Conservation (phyloP, 495 filamentous ascomycete species). For the Xylaria acuta region DNA sequence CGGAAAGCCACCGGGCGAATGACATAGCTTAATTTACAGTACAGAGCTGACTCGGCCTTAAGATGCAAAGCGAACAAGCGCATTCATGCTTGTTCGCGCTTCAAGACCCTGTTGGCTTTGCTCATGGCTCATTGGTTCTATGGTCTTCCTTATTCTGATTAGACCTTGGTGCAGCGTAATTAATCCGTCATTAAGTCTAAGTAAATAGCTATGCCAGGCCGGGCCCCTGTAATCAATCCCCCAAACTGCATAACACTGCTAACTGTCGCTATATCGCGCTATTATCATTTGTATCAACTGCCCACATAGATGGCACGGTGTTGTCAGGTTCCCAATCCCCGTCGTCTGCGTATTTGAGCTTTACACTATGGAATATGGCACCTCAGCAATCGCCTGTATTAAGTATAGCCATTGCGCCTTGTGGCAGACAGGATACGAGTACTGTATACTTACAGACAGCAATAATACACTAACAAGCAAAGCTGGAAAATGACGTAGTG, state of each 20-base stretch:
- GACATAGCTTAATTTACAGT: neutral
- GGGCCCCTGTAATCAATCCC: neutral
- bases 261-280: neutral
- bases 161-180: neutral
- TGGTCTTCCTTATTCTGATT: neutral
- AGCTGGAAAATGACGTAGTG: too few species aligned
- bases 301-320: neutral
- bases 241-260: neutral
- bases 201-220: too few species aligned
- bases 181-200: neutral
- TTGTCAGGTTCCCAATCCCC: too few species aligned
- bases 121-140: constrained; percentile 2
- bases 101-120: neutral
- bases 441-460: too few species aligned
- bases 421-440: too few species aligned
- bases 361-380: neutral
- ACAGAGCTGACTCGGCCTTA: neutral
- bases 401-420: too few species aligned
- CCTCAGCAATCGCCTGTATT: neutral
- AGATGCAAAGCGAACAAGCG: neutral
- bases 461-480: too few species aligned
- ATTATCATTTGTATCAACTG: neutral
- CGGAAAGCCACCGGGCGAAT: neutral
- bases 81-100: neutral
- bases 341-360: too few species aligned